Evolutionary conservation across 768 basidiomycete species (phyloP), one percentile per base, ranked within the genome.

Genomic region (Panus rudis): DNA sequence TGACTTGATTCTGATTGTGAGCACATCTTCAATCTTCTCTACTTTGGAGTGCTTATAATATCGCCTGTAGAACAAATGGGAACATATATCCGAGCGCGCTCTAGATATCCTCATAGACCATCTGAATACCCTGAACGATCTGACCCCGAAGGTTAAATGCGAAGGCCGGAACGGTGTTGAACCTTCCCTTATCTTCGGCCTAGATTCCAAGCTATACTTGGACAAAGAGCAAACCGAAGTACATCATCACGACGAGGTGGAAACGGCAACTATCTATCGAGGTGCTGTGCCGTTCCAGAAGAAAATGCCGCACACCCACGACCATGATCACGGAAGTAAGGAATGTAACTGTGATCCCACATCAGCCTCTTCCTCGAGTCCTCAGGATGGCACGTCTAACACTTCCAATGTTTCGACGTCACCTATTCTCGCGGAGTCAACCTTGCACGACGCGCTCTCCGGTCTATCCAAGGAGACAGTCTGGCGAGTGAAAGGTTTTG

Each of bases 401-500:
- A 55, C 42, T 14, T 32, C 33, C 51, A 59, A 37, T 19, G 38
- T 6, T 43, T 38, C 31, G n/a, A 24, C 38, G 25, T 27, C 19
- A 11, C 16, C 32, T 23, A n/a, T n/a, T n/a, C n/a, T n/a, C n/a
- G n/a, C n/a, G n/a, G n/a, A n/a, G n/a, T 63, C 25, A 46, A 50
- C 55, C 1, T 62, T 90, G 23, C 56, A 58, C 10, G 56, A 55
- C 3, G 78, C 79, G 5, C 69, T 92, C 2, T 55, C 46, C 2
- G 46, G 48, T 5, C 60, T 91, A 8, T 72, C 79, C 17, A 85
- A 83, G 49, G 88, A 90, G 55, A 62, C 65, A 1, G 66, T 89
- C 7, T 92, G 84, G 78, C 65, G 85, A 50, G 82, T 93, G 25
- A 97, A 97, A 57, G 93, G 92, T 14, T 90, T 92, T 54, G 70